phyloP scores from a whole-genome alignment of 2,329 filamentous ascomycete species.

The Periglandula ipomoeae region DNA sequence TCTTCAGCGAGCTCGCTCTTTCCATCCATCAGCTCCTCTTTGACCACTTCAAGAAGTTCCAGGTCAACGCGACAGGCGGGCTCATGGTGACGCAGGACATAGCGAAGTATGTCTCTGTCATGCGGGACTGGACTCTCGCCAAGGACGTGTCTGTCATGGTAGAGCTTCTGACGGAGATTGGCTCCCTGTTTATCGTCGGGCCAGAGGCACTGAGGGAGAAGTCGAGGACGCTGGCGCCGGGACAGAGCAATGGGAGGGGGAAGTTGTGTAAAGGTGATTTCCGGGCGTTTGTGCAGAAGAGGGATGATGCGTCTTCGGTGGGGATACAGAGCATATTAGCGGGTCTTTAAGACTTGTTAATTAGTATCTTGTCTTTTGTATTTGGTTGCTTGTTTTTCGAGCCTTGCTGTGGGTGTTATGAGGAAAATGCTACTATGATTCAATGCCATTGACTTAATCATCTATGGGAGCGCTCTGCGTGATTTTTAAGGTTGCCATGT shows the following conservation, averaged over 20 bases:
- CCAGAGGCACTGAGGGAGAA: conserved; percentile 67
- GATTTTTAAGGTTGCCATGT: too few species aligned
- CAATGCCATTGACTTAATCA: not conserved
- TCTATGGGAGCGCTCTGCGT: too few species aligned
- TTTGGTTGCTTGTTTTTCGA: not conserved
- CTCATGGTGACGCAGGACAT: conserved; percentile 96
- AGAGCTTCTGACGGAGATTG: conserved; percentile 86
- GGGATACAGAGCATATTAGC: conserved; percentile 78
- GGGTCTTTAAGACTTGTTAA: conserved; percentile 42
- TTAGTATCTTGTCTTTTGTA: not conserved
- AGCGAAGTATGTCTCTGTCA: conserved; percentile 79
- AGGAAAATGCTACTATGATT: not conserved
- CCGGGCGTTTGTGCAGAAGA: conserved; percentile 72
- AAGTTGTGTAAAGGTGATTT: conserved; percentile 61
- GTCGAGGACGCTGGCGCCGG: conserved; percentile 47
- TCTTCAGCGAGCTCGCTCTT: conserved; percentile 76
- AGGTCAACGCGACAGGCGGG: conserved; percentile 84
- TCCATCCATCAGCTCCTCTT: conserved; percentile 71
- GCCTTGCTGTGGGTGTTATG: not conserved
- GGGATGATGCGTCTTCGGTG: conserved; percentile 73
- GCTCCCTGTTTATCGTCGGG: conserved; percentile 90
- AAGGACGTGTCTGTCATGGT: conserved; percentile 60
- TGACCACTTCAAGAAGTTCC: conserved; percentile 90
- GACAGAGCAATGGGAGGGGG: conserved; percentile 33
- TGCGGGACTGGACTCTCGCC: conserved; percentile 71